phyloP scores from a whole-genome alignment of 1,139 yeast species.

The Geotrichum cucujoidarum region DNA sequence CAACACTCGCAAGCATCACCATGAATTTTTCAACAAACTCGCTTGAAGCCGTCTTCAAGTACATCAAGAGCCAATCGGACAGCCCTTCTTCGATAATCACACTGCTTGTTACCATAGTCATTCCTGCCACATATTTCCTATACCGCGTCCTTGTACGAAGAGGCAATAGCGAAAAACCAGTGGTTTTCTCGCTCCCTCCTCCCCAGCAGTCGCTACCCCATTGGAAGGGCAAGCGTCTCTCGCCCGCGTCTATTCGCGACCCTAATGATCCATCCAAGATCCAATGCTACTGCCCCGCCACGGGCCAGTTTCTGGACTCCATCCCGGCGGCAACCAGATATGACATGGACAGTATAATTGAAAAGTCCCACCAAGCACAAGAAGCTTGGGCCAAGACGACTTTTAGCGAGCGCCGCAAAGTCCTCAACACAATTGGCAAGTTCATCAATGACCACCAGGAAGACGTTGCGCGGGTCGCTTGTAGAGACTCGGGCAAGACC shows the following conservation, averaged over 20 bases:
- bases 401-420: conserved; percentile 61
- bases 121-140: conserved; percentile 13
- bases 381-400: conserved; percentile 52
- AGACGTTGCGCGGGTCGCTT: conserved; percentile 82
- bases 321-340: conserved; percentile 56
- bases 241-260: conserved; percentile 50
- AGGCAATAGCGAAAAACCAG: conserved; percentile 17
- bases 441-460: conserved; percentile 79
- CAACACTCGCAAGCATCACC: background rate
- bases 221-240: conserved; percentile 84
- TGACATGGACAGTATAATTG: conserved; percentile 65
- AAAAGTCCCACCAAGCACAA: conserved; percentile 49
- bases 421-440: conserved; percentile 64
- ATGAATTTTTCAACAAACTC: conserved; percentile 1
- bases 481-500: conserved; percentile 95
- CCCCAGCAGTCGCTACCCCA: conserved; percentile 87
- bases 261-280: conserved; percentile 60
- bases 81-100: conserved; percentile 13
- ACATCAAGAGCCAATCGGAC: conserved; percentile 3
- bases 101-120: conserved; percentile 13
- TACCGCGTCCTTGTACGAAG: conserved; percentile 17
- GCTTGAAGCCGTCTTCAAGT: background rate
- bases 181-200: conserved; percentile 43
- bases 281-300: conserved; percentile 92
- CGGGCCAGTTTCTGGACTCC: conserved; percentile 80